phyloP scores from a whole-genome alignment of 768 basidiomycete genomes.

The Boletus speciosus region DNA sequence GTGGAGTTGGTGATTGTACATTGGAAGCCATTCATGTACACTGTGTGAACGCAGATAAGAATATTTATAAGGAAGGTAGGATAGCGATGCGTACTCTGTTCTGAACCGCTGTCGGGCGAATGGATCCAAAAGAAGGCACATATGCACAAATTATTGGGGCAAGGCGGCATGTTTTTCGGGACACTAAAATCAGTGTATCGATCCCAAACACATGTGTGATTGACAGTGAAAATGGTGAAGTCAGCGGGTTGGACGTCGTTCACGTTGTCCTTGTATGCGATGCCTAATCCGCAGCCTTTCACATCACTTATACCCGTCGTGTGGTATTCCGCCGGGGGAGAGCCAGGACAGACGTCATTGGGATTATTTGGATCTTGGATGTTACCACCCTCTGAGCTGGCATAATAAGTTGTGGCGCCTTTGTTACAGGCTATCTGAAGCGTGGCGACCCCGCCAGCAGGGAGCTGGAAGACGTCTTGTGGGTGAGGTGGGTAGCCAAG shows the following conservation, averaged over 20 bases:
- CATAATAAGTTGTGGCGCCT: constrained; percentile 54
- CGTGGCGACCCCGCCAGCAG: constrained; percentile 53
- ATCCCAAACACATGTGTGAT: constrained; percentile 72
- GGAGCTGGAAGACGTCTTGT: constrained; percentile 55
- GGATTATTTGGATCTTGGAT: constrained; percentile 45
- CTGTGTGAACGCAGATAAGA: constrained; percentile 27
- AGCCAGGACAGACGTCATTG: constrained; percentile 51
- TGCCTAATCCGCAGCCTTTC: constrained; percentile 65
- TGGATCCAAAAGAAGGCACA: constrained; percentile 80
- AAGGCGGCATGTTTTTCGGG: constrained; percentile 64
- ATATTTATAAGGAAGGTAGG: background rate
- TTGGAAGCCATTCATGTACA: constrained; percentile 74
- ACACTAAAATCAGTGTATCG: constrained; percentile 68
- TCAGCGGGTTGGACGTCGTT: constrained; percentile 55
- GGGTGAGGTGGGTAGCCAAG: constrained; percentile 54
- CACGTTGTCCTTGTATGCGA: constrained; percentile 66
- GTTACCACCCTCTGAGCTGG: constrained; percentile 50
- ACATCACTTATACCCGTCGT: constrained; percentile 53
- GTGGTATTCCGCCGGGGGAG: constrained; percentile 45
- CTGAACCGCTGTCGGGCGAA: constrained; percentile 54
- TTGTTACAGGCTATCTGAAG: constrained; percentile 58
- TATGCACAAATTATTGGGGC: constrained; percentile 57
- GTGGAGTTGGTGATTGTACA: constrained; percentile 58
- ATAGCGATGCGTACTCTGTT: constrained; percentile 49
- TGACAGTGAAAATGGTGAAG: constrained; percentile 71